phyloP scores from a whole-genome alignment of 2,329 filamentous ascomycete species.

The Grosmannia serpens region DNA sequence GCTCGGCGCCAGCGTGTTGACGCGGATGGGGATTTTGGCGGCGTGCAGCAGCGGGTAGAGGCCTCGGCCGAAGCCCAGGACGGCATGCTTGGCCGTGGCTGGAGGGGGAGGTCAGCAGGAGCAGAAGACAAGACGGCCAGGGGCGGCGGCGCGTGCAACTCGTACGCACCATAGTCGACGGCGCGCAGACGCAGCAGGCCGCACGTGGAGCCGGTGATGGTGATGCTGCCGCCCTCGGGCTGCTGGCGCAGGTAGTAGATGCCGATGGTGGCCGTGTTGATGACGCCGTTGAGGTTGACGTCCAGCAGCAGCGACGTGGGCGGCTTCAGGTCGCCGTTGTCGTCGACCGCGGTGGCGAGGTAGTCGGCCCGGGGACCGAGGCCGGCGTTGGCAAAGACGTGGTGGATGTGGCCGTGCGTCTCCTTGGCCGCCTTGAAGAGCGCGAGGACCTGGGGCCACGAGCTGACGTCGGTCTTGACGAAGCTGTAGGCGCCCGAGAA shows the following conservation, averaged over 20 bases:
- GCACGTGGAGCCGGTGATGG: slow-evolving; percentile 1
- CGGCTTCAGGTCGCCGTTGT: slow-evolving; percentile 1
- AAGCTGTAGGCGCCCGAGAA: background rate
- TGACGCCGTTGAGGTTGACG: slow-evolving; percentile 3
- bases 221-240: background rate
- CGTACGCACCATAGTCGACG: background rate
- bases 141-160: no score
- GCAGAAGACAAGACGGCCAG: no score
- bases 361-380: background rate
- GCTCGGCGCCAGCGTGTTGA: slow-evolving; percentile 1
- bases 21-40: background rate
- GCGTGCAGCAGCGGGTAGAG: background rate
- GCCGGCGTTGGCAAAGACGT: slow-evolving; percentile 2
- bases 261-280: slow-evolving; percentile 1
- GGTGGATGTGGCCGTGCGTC: background rate
- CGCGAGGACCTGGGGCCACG: background rate
- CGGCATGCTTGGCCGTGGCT: background rate
- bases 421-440: background rate
- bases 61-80: background rate
- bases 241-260: background rate
- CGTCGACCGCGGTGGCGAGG: background rate
- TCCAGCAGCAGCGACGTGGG: background rate
- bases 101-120: background rate
- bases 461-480: background rate
- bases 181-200: slow-evolving; percentile 1